A percentile compares a stretch with the other conserved stretches of the same genome.
phyloP scores from a whole-genome alignment of 2,329 filamentous ascomycete genomes.

The Fusarium sp. region DNA sequence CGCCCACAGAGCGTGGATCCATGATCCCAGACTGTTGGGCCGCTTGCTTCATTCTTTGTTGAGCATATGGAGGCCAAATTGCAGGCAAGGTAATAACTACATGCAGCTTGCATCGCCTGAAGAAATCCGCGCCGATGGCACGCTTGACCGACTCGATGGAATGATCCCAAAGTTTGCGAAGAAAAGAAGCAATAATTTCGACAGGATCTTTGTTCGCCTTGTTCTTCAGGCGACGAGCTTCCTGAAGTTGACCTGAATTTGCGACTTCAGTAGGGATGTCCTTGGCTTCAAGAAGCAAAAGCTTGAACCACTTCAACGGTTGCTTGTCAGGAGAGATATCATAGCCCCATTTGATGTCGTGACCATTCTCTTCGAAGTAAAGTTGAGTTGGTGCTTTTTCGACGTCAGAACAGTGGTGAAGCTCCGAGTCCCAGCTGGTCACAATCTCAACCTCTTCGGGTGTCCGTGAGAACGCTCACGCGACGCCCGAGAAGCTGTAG shows the following conservation, averaged over 20 bases:
- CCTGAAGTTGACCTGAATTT: slow-evolving; percentile 39
- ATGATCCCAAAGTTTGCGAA: slow-evolving; percentile 54
- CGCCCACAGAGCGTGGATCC: slow-evolving; percentile 31
- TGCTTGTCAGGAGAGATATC: slow-evolving; percentile 42
- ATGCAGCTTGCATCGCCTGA: slow-evolving; percentile 48
- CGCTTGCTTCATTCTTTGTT: slow-evolving; percentile 54
- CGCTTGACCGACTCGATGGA: slow-evolving; percentile 44
- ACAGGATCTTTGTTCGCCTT: slow-evolving; percentile 37
- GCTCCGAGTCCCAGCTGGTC: slow-evolving; percentile 49
- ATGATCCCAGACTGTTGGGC: slow-evolving; percentile 55
- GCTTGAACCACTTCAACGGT: slow-evolving; percentile 58
- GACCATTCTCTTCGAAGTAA: background rate
- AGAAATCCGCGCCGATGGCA: slow-evolving; percentile 34
- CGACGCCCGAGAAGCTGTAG: slow-evolving; percentile 56
- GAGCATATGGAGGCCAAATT: slow-evolving; percentile 59
- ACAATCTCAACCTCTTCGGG: slow-evolving; percentile 50
- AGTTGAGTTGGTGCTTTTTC: slow-evolving; percentile 53
- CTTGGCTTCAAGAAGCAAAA: slow-evolving; percentile 53
- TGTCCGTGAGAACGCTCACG: slow-evolving; percentile 53
- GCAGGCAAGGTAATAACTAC: slow-evolving; percentile 60
- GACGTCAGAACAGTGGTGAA: slow-evolving; percentile 47
- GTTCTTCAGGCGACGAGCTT: slow-evolving; percentile 1
- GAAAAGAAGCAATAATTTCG: slow-evolving; percentile 52
- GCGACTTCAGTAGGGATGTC: slow-evolving; percentile 50
- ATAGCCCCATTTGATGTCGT: slow-evolving; percentile 52